A percentile compares a stretch with the other conserved stretches of the same genome.
Evolutionary conservation across 306 rosid genomes (phyloP).

Genomic region (Cicer yamashitae): DNA sequence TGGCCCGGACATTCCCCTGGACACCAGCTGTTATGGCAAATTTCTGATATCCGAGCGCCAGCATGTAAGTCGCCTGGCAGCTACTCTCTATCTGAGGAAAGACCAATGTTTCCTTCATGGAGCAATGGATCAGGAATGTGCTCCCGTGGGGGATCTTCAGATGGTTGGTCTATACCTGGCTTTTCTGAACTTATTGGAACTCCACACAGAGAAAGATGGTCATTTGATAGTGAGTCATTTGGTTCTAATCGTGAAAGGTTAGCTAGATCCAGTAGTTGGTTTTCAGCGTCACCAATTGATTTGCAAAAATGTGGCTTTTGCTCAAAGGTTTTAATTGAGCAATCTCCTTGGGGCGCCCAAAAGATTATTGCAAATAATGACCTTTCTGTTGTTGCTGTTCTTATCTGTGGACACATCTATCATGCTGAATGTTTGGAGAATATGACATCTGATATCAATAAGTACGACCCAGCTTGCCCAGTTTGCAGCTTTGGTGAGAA

Average conservation of each 20-base stretch:
- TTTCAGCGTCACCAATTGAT: slow-evolving; percentile 71
- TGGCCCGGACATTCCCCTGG: slow-evolving; percentile 73
- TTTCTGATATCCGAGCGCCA: slow-evolving; percentile 65
- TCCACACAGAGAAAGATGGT: slow-evolving; percentile 83
- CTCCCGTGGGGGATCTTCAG: slow-evolving; percentile 85
- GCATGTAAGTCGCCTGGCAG: slow-evolving; percentile 70
- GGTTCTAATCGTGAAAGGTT: slow-evolving; percentile 73
- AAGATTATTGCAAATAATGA: slow-evolving; percentile 59
- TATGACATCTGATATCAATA: slow-evolving; percentile 75
- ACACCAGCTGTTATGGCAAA: slow-evolving; percentile 63
- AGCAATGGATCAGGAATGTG: slow-evolving; percentile 71
- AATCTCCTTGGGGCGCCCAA: slow-evolving; percentile 66
- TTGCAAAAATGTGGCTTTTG: slow-evolving; percentile 74
- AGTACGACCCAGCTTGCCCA: slow-evolving; percentile 93
- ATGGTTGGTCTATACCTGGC: slow-evolving; percentile 92
- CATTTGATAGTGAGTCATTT: slow-evolving; percentile 85
- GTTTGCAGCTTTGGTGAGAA: slow-evolving; percentile 89
- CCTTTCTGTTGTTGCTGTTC: slow-evolving; percentile 75
- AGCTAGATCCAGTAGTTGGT: slow-evolving; percentile 66
- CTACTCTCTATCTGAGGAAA: slow-evolving; percentile 71
- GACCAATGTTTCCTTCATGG: slow-evolving; percentile 63
- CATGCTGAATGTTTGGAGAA: slow-evolving; percentile 95
- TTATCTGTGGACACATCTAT: slow-evolving; percentile 83
- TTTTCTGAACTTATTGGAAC: slow-evolving; percentile 82
- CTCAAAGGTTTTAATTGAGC: slow-evolving; percentile 67